Evolutionary conservation across 1,284 basidiomycete genomes (phyloP).

Genomic region (Cutaneotrichosporon spelunceum): DNA sequence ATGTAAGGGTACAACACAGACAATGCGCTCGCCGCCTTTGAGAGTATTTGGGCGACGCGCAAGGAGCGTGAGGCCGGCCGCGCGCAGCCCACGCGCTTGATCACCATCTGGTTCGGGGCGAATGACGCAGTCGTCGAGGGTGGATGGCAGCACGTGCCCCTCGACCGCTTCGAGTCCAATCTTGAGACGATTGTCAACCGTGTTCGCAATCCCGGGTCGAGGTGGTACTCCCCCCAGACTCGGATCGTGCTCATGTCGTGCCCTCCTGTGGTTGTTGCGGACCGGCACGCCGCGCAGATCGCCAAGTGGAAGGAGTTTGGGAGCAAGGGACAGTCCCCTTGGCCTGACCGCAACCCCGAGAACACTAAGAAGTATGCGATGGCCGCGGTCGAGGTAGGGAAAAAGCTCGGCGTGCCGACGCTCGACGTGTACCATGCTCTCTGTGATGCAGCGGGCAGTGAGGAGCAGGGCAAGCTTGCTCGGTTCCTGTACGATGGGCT

Average conservation of each 20-base stretch:
- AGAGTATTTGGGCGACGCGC: slow-evolving; percentile 63
- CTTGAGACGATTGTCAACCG: slow-evolving; percentile 62
- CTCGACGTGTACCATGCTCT: slow-evolving; percentile 68
- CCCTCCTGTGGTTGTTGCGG: slow-evolving; percentile 69
- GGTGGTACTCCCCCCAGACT: slow-evolving; percentile 69
- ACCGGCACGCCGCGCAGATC: slow-evolving; percentile 42
- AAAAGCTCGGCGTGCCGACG: slow-evolving; percentile 58
- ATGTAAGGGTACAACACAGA: slow-evolving; percentile 68
- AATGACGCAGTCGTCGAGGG: slow-evolving; percentile 70
- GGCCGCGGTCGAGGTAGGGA: slow-evolving; percentile 58
- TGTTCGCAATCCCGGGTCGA: slow-evolving; percentile 62
- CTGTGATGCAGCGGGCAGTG: slow-evolving; percentile 63
- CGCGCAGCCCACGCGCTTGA: slow-evolving; percentile 60
- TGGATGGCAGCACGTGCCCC: slow-evolving; percentile 56
- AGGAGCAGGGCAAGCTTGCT: slow-evolving; percentile 54
- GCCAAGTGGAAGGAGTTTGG: slow-evolving; percentile 47
- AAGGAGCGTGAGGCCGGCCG: slow-evolving; percentile 57
- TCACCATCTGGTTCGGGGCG: slow-evolving; percentile 81
- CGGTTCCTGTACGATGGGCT: slow-evolving; percentile 62
- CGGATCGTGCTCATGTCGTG: slow-evolving; percentile 75
- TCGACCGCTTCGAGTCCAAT: slow-evolving; percentile 65
- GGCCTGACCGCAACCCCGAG: slow-evolving; percentile 61
- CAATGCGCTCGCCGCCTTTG: slow-evolving; percentile 68
- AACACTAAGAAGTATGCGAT: slow-evolving; percentile 63
- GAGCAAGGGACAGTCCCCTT: slow-evolving; percentile 31